A percentile compares a stretch with the other conserved stretches of the same genome.
These are phyloP conservation scores for Erodium moschatum DNA, from an alignment of 441 rosid species.

Conservation along the genomic window DNA sequence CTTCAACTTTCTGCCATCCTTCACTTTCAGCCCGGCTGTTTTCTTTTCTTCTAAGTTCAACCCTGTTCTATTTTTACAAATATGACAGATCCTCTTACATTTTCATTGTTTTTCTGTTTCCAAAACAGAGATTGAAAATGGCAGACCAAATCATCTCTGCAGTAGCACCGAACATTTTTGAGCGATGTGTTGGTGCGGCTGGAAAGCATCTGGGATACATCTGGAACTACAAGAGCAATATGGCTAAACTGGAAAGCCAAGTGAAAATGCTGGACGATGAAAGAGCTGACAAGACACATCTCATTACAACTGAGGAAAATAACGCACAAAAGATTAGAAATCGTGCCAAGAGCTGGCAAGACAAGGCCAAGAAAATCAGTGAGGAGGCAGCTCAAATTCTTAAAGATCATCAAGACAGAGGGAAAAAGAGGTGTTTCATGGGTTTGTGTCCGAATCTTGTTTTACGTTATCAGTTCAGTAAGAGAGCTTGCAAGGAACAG, in stretches of 20 bases:
- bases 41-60: too few relatives aligned
- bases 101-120: too few relatives aligned
- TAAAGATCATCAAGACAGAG: not conserved
- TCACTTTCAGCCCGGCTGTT: too few relatives aligned
- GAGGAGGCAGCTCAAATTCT: not conserved
- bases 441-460: slow-evolving; percentile 14
- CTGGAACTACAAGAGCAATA: not conserved
- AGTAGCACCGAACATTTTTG: not conserved
- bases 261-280: not conserved
- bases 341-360: not conserved
- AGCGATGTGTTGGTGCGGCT: not conserved
- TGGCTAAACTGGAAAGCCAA: not conserved
- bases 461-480: slow-evolving; percentile 16
- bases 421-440: slow-evolving; percentile 7
- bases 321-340: not conserved
- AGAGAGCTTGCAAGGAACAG: slow-evolving; percentile 8
- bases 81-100: too few relatives aligned
- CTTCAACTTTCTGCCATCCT: too few relatives aligned
- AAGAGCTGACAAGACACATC: not conserved
- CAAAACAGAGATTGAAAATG: not conserved
- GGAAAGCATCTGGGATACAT: not conserved
- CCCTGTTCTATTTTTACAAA: too few relatives aligned
- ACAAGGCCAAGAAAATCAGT: not conserved
- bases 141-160: not conserved
- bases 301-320: not conserved